Percentiles rank a stretch among this genome's conserved stretches.
Evolutionary conservation across 192 early-diverging fungal genomes (phyloP).

Genomic region (Coemansia sp.): DNA sequence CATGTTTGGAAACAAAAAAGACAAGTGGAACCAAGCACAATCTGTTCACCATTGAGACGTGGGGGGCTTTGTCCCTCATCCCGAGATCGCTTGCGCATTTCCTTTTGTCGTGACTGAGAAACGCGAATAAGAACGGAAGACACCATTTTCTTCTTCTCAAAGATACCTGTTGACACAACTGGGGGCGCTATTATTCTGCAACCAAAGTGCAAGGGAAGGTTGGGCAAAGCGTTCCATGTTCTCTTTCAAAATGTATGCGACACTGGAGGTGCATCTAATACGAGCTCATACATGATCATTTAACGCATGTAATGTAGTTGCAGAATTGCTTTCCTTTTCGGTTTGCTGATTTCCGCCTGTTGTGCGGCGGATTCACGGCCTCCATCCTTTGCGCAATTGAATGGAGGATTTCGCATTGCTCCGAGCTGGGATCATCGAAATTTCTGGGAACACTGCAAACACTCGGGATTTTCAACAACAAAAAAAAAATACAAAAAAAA

Average conservation of each 20-base stretch:
- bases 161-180: neutral
- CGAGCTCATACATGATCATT: neutral
- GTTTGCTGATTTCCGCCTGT: neutral
- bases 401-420: too few species aligned
- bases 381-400: too few species aligned
- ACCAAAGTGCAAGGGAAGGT: neutral
- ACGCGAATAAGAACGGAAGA: too few species aligned
- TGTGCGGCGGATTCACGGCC: too few species aligned
- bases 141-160: too few species aligned
- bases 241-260: too few species aligned
- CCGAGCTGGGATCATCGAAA: too few species aligned
- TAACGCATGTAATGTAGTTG: neutral
- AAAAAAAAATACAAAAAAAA: too few species aligned
- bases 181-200: neutral
- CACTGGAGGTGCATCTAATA: too few species aligned
- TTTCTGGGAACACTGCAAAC: too few species aligned
- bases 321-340: neutral
- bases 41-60: neutral
- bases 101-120: neutral
- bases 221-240: too few species aligned
- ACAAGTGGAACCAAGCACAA: slow-evolving; percentile 3
- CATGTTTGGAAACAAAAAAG: neutral
- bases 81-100: slow-evolving; percentile 8
- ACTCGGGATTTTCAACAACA: too few species aligned
- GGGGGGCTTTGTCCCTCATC: slow-evolving; percentile 3